Evolutionary conservation across 164 flowering plant genomes (phyloP).

Genomic region (Sextonia rubra): DNA sequence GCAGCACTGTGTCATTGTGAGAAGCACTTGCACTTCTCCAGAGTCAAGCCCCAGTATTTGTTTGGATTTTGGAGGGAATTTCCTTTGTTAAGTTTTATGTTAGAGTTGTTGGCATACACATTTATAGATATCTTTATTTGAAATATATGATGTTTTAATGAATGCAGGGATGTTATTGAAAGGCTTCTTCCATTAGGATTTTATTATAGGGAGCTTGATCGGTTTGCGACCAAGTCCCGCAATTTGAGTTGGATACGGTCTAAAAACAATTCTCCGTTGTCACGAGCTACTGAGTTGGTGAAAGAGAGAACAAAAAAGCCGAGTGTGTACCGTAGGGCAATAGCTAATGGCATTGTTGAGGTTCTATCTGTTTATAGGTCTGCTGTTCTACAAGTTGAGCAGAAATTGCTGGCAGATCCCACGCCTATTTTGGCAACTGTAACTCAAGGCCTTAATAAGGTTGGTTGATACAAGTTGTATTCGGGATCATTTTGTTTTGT

Average conservation of each 20-base stretch:
- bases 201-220: conserved; percentile 84
- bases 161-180: conserved; percentile 82
- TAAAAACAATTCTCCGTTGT: conserved; percentile 30
- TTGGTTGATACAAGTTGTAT: conserved; percentile 13
- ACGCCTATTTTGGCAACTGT: conserved; percentile 81
- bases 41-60: background rate
- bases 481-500: background rate
- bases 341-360: conserved; percentile 94
- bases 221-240: conserved; percentile 69
- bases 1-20: no score
- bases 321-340: conserved; percentile 82
- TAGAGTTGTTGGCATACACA: no score
- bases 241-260: conserved; percentile 87
- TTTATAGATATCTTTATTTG: background rate
- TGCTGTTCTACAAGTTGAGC: conserved; percentile 90
- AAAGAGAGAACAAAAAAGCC: conserved; percentile 34
- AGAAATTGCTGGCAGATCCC: conserved; percentile 77
- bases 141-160: background rate
- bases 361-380: conserved; percentile 81
- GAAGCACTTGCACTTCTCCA: no score
- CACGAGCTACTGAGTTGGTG: conserved; percentile 25
- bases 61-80: background rate
- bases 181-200: conserved; percentile 73
- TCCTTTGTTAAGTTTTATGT: background rate
- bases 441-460: conserved; percentile 93